Evolutionary conservation across 73 alveolate genomes (phyloP).

Genomic region (Paramecium pentaurelia): DNA sequence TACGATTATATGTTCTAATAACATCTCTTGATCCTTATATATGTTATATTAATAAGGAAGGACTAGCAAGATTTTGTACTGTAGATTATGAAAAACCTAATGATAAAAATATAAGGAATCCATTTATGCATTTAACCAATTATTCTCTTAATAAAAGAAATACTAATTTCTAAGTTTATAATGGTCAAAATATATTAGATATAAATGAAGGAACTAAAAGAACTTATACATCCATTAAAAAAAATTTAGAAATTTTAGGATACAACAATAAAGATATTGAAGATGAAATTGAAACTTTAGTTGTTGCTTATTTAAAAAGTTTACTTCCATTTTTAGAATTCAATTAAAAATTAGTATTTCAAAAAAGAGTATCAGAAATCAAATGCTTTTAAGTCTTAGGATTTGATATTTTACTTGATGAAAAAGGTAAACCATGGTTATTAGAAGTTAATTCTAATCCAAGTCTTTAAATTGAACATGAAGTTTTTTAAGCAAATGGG

Average conservation of each 20-base stretch:
- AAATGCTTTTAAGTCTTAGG: slow-evolving; percentile 84
- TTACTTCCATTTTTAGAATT: slow-evolving; percentile 45
- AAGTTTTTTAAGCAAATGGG: slow-evolving; percentile 57
- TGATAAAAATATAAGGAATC: slow-evolving; percentile 67
- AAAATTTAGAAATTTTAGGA: slow-evolving; percentile 56
- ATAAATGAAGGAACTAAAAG: slow-evolving; percentile 77
- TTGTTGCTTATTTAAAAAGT: slow-evolving; percentile 28
- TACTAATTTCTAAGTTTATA: slow-evolving; percentile 65
- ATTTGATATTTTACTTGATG: slow-evolving; percentile 83
- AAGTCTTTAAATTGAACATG: slow-evolving; percentile 70
- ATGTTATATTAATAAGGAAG: slow-evolving; percentile 94
- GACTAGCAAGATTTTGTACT: slow-evolving; percentile 94
- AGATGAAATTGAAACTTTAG: slow-evolving; percentile 58
- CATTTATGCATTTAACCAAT: slow-evolving; percentile 87
- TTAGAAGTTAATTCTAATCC: slow-evolving; percentile 91
- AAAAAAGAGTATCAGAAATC: slow-evolving; percentile 24
- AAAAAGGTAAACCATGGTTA: slow-evolving; percentile 78
- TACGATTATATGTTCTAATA: slow-evolving; percentile 91
- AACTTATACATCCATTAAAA: slow-evolving; percentile 66
- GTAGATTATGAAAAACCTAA: slow-evolving; percentile 84
- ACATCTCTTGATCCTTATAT: slow-evolving; percentile 87
- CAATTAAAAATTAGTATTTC: slow-evolving; percentile 19
- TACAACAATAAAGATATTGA: slow-evolving; percentile 61
- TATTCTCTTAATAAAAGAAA: slow-evolving; percentile 83
- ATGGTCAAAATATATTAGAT: slow-evolving; percentile 62